These are phyloP conservation scores for Cercophora samala DNA, from an alignment of 495 filamentous ascomycete genomes.

Conservation along the genomic window DNA sequence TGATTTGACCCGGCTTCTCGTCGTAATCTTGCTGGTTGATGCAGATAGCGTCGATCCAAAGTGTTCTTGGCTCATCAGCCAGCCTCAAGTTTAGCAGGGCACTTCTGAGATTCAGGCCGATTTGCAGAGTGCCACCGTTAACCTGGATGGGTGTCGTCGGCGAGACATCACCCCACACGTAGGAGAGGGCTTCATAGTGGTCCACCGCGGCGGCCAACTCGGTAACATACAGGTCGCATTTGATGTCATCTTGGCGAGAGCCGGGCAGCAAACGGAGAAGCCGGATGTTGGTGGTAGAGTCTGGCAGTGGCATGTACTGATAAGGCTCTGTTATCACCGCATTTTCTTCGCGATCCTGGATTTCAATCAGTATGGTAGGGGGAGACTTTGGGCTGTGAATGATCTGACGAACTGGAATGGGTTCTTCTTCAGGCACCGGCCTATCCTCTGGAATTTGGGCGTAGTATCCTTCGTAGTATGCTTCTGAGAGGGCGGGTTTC, in stretches of 20 bases:
- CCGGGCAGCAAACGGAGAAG: constrained; percentile 16
- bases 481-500: neutral
- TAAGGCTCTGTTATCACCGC: neutral
- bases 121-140: neutral
- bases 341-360: neutral
- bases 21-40: constrained; percentile 23
- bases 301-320: constrained; percentile 5
- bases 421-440: neutral
- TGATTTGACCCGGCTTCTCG: constrained; percentile 18
- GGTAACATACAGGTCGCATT: constrained; percentile 15
- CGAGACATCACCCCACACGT: constrained; percentile 32
- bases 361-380: neutral
- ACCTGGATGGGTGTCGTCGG: neutral
- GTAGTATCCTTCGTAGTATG: neutral
- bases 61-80: neutral
- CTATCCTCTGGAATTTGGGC: neutral
- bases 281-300: neutral
- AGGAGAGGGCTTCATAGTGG: constrained; percentile 35
- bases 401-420: neutral
- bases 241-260: constrained; percentile 3
- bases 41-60: constrained; percentile 27
- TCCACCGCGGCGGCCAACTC: neutral
- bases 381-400: neutral
- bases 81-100: constrained; percentile 16
- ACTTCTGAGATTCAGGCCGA: constrained; percentile 15